These are phyloP conservation scores for Podospora australis DNA, from an alignment of 495 filamentous ascomycete species.

Conservation along the genomic window DNA sequence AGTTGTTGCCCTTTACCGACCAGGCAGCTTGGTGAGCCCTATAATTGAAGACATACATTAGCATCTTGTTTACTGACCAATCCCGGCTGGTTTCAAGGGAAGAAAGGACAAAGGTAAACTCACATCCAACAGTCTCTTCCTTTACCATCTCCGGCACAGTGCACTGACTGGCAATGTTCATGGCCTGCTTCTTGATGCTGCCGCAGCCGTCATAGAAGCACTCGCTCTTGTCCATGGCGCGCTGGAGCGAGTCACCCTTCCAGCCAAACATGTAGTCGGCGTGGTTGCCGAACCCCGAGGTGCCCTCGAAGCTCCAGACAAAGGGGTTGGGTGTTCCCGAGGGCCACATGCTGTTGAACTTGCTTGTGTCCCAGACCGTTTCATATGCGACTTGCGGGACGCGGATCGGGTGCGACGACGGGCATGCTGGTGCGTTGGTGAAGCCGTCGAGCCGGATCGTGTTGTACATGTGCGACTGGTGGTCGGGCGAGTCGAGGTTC, in stretches of 20 bases:
- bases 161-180: constrained; percentile 36
- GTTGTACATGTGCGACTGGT: constrained; percentile 47
- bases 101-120: constrained; percentile 17
- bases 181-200: constrained; percentile 36
- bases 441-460: constrained; percentile 31
- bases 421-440: constrained; percentile 35
- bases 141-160: constrained; percentile 31
- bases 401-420: constrained; percentile 39
- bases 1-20: not conserved
- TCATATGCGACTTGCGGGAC: constrained; percentile 45
- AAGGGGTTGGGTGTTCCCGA: constrained; percentile 34
- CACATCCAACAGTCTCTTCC: constrained; percentile 41
- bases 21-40: not conserved
- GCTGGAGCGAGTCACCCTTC: constrained; percentile 35
- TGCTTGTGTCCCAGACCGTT: constrained; percentile 42
- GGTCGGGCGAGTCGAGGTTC: constrained; percentile 50
- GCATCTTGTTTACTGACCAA: not conserved
- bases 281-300: constrained; percentile 11
- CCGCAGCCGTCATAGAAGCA: constrained; percentile 41
- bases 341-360: constrained; percentile 42
- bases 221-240: constrained; percentile 35
- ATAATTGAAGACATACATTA: not conserved
- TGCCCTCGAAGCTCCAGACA: constrained; percentile 25
- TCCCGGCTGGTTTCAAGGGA: too few species aligned
- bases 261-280: constrained; percentile 25